phyloP scores from a whole-genome alignment of 176 grass and related monocot species.

The Ensete ventricosum region DNA sequence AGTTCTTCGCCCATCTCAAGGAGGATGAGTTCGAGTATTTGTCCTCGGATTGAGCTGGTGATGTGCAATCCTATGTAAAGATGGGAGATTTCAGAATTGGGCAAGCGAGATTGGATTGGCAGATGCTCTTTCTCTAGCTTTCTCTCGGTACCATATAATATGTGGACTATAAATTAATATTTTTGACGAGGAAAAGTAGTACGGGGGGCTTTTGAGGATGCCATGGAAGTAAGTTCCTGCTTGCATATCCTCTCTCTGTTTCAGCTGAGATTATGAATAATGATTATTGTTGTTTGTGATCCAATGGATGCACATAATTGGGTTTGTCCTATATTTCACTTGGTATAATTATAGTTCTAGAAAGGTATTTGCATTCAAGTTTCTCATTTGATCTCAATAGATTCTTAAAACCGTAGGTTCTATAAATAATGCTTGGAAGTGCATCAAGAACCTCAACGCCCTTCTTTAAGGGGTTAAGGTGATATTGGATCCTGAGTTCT shows the following conservation, averaged over 20 bases:
- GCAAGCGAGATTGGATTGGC: neutral
- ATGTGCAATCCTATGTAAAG: neutral
- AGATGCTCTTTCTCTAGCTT: neutral
- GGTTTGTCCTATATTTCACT: neutral
- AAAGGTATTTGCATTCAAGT: neutral
- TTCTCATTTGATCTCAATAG: neutral
- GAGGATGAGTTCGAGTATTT: slow-evolving; percentile 42
- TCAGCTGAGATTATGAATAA: neutral
- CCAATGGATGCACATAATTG: neutral
- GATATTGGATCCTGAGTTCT: neutral
- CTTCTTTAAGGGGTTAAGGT: neutral
- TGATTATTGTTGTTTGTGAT: neutral
- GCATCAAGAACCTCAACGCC: neutral
- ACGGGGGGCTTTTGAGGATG: neutral
- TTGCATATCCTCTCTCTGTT: neutral
- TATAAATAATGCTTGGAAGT: neutral
- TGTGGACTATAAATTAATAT: neutral
- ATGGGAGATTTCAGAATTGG: neutral
- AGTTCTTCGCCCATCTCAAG: slow-evolving; percentile 35
- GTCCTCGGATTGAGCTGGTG: neutral
- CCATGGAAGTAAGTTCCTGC: neutral
- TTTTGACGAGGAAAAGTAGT: neutral
- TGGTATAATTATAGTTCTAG: neutral
- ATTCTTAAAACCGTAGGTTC: neutral
- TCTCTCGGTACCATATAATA: neutral